Conservation (phyloP, 352 stramenopile genomes). For the Phytopythium delawarense region DNA sequence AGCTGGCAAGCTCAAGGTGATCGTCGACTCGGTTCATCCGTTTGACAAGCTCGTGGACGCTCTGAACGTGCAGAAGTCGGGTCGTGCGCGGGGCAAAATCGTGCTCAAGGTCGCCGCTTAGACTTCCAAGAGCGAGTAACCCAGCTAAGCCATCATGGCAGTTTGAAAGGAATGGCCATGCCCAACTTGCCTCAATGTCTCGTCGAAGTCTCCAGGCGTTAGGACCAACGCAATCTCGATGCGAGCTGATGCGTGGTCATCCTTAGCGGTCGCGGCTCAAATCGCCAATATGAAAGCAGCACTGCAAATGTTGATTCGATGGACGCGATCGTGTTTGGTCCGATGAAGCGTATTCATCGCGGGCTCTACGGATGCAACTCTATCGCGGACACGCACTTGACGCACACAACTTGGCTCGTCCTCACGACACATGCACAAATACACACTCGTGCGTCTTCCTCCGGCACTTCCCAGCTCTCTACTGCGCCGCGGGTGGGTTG, state of each 20-base stretch:
- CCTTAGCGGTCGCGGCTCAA: no score
- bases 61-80: neutral
- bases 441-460: neutral
- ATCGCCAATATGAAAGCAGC: no score
- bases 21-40: constrained; percentile 3
- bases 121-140: neutral
- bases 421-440: neutral
- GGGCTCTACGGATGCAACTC: neutral
- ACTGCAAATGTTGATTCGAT: neutral
- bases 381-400: neutral
- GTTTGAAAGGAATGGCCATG: no score
- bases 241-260: no score
- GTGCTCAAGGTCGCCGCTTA: neutral
- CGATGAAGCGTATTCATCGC: neutral
- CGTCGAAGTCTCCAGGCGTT: no score
- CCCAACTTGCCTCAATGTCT: no score
- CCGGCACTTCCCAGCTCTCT: neutral
- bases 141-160: no score
- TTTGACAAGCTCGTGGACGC: constrained; percentile 1
- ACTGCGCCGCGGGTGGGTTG: neutral
- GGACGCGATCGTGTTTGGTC: neutral
- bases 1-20: constrained; percentile 2
- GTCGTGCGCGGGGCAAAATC: neutral
- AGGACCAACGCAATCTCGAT: no score
- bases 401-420: neutral